Conservation (phyloP, 2,329 filamentous ascomycete genomes). For the Lecanoromycetidae sp. region DNA sequence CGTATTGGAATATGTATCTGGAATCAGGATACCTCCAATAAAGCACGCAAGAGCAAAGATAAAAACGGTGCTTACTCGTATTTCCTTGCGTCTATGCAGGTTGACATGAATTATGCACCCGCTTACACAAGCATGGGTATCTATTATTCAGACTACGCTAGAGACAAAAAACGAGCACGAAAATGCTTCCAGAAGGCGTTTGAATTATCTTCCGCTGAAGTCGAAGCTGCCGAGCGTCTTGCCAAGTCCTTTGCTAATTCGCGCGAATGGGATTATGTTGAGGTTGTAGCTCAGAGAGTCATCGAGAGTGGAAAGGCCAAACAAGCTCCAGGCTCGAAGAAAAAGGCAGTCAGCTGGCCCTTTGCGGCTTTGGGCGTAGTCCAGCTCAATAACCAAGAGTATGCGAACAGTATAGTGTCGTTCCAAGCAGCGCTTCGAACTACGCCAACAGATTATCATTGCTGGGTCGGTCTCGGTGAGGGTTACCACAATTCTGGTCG, state of each 20-base stretch:
- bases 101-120: constrained; percentile 75
- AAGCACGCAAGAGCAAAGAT: constrained; percentile 66
- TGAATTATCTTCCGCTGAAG: constrained; percentile 76
- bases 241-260: constrained; percentile 78
- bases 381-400: constrained; percentile 88
- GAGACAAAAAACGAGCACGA: constrained; percentile 74
- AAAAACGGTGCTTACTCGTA: constrained; percentile 71
- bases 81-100: constrained; percentile 74
- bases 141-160: constrained; percentile 83
- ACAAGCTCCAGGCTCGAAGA: constrained; percentile 82
- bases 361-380: constrained; percentile 88
- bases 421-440: constrained; percentile 84
- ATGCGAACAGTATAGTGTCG: constrained; percentile 73
- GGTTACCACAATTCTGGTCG: constrained; percentile 90
- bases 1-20: constrained; percentile 78
- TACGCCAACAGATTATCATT: constrained; percentile 78
- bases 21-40: constrained; percentile 63
- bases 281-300: constrained; percentile 78
- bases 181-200: constrained; percentile 94
- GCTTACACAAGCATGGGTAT: constrained; percentile 83
- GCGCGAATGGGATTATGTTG: constrained; percentile 92
- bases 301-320: constrained; percentile 90
- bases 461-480: constrained; percentile 92
- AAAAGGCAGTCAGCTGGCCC: constrained; percentile 89
- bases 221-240: constrained; percentile 75